phyloP scores from a whole-genome alignment of 495 filamentous ascomycete species.

The Amniculicola lignicola region DNA sequence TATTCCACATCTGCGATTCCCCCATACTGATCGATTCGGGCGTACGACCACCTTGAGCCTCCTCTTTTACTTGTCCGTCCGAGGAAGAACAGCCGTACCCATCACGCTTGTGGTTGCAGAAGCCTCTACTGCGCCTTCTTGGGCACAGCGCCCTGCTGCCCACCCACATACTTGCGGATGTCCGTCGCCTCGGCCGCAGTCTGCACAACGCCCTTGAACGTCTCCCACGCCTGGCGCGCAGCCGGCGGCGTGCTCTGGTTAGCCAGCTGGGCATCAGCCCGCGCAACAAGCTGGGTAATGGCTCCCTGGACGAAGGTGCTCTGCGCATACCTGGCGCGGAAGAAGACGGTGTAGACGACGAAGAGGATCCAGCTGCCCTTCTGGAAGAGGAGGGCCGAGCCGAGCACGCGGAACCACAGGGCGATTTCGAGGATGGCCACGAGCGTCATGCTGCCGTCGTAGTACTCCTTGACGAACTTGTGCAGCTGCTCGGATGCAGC shows the following conservation, averaged over 20 bases:
- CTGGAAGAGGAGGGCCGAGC: constrained; percentile 77
- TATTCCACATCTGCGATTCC: too few species aligned
- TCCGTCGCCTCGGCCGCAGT: constrained; percentile 80
- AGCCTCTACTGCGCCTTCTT: constrained; percentile 53
- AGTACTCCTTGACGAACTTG: constrained; percentile 94
- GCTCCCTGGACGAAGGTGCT: constrained; percentile 85
- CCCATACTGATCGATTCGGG: too few species aligned
- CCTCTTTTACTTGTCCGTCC: constrained; percentile 8
- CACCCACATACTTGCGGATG: constrained; percentile 62
- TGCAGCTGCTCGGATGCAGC: constrained; percentile 73
- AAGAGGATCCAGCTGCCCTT: constrained; percentile 88
- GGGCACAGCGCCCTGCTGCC: constrained; percentile 47
- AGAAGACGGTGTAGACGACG: constrained; percentile 81
- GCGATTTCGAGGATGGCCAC: constrained; percentile 48
- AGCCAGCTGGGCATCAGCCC: constrained; percentile 74
- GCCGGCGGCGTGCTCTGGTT: constrained; percentile 84
- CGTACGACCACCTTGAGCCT: too few species aligned
- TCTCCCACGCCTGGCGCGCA: constrained; percentile 78
- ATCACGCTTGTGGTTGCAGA: neutral
- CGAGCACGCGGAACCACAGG: constrained; percentile 79
- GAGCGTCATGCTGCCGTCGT: constrained; percentile 61
- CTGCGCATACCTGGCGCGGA: constrained; percentile 85
- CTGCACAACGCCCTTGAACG: constrained; percentile 66
- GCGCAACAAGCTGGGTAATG: constrained; percentile 66
- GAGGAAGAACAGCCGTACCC: neutral